These are phyloP conservation scores for Sugiyamaella smithiae DNA, from an alignment of 805 yeast genomes.

Conservation along the genomic window DNA sequence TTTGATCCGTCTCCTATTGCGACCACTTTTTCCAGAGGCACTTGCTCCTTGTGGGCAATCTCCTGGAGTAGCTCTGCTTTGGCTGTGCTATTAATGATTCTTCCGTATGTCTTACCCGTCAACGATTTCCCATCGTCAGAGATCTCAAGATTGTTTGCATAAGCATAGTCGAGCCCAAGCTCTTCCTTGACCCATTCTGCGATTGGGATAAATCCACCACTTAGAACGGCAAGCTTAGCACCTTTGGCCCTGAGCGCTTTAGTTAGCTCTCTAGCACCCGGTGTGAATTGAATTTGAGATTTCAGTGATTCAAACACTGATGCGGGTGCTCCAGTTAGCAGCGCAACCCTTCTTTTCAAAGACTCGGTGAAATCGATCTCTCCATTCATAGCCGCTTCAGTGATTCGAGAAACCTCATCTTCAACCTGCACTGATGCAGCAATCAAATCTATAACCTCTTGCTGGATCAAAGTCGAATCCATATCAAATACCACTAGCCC, in stretches of 20 bases:
- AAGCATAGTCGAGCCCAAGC: slow-evolving; percentile 79
- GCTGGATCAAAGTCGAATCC: slow-evolving; percentile 95
- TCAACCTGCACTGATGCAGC: slow-evolving; percentile 94
- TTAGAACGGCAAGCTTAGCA: slow-evolving; percentile 75
- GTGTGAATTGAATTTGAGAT: slow-evolving; percentile 66
- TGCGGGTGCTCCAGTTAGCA: slow-evolving; percentile 80
- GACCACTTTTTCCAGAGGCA: slow-evolving; percentile 46
- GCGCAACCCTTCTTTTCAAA: slow-evolving; percentile 64
- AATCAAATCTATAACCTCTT: slow-evolving; percentile 93
- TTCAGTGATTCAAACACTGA: slow-evolving; percentile 78
- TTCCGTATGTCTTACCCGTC: slow-evolving; percentile 76
- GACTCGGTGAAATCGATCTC: slow-evolving; percentile 89
- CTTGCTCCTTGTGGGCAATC: slow-evolving; percentile 34
- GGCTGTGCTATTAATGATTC: slow-evolving; percentile 78
- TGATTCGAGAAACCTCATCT: slow-evolving; percentile 78
- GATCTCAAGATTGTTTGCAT: slow-evolving; percentile 62
- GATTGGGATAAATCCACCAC: slow-evolving; percentile 92
- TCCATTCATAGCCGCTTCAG: slow-evolving; percentile 95
- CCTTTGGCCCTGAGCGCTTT: slow-evolving; percentile 58
- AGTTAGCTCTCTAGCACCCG: slow-evolving; percentile 77
- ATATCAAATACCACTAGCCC: slow-evolving; percentile 86
- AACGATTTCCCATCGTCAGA: slow-evolving; percentile 46
- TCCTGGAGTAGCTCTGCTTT: slow-evolving; percentile 71
- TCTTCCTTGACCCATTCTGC: slow-evolving; percentile 69
- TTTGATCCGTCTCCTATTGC: slow-evolving; percentile 99